Evolutionary conservation across 331 rosid genomes (phyloP).

Genomic region (Pyrus hybrid): DNA sequence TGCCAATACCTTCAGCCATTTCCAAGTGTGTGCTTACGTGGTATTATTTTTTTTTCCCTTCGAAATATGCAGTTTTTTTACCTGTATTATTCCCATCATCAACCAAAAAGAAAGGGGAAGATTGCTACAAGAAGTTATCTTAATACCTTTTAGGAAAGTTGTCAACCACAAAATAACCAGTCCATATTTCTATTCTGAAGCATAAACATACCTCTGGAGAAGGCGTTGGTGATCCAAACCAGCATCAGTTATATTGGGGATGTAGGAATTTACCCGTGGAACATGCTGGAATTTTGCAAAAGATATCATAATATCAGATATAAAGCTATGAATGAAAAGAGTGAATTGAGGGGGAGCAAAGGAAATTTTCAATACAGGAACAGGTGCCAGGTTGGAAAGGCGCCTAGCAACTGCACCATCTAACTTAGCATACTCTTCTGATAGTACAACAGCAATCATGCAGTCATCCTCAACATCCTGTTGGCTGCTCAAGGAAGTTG

Average conservation of each 20-base stretch:
- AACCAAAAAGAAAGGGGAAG: not conserved
- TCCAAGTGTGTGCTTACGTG: not conserved
- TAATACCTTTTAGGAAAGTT: not conserved
- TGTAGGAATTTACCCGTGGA: conserved; percentile 75
- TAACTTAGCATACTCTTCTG: conserved; percentile 84
- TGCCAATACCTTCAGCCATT: not conserved
- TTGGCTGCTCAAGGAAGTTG: conserved; percentile 57
- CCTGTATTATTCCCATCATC: not conserved
- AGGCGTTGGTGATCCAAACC: conserved; percentile 82
- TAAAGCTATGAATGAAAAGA: not conserved
- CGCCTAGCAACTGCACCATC: conserved; percentile 61
- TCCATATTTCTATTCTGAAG: conserved; percentile 7
- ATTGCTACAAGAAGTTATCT: not conserved
- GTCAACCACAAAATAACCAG: not conserved
- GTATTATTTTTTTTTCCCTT: not conserved
- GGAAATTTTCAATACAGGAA: conserved; percentile 38
- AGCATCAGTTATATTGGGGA: conserved; percentile 64
- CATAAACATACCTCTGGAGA: conserved; percentile 52
- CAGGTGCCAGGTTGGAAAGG: conserved; percentile 66
- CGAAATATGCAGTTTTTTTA: not conserved
- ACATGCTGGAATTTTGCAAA: conserved; percentile 51
- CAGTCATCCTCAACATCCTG: conserved; percentile 57
- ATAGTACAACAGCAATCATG: conserved; percentile 68
- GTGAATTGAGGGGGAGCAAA: not conserved
- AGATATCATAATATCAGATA: not conserved